phyloP scores from a whole-genome alignment of 2,329 filamentous ascomycete genomes.

The Pseudogymnoascus verrucosus region DNA sequence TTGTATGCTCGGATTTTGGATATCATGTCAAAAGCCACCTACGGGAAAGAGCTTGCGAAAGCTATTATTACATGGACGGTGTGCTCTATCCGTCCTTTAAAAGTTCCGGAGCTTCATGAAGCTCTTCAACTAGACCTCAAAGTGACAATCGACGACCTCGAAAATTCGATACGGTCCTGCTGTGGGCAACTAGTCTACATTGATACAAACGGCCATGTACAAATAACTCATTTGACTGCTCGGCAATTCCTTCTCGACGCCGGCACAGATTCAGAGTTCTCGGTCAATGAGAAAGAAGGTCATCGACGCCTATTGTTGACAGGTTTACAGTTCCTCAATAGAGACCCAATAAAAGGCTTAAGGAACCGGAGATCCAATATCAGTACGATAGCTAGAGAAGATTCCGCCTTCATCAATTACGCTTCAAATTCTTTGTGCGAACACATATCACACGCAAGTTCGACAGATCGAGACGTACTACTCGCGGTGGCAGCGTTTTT shows the following conservation, averaged over 20 bases:
- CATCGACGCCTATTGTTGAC: background rate
- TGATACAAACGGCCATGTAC: background rate
- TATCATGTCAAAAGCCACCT: constrained; percentile 12
- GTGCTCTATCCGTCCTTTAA: background rate
- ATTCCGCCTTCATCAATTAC: background rate
- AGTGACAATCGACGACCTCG: background rate
- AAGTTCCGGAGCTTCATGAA: background rate
- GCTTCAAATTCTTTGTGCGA: background rate
- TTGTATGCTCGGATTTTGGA: constrained; percentile 14
- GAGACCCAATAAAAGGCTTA: background rate
- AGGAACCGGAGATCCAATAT: background rate
- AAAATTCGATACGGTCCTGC: background rate
- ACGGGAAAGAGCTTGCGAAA: constrained; percentile 18
- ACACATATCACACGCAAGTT: background rate
- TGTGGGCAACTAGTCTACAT: background rate
- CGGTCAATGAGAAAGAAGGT: background rate
- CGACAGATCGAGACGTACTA: background rate
- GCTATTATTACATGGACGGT: background rate
- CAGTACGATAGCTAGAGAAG: background rate
- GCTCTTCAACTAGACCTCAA: background rate
- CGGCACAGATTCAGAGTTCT: background rate
- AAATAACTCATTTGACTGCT: background rate
- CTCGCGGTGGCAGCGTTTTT: background rate
- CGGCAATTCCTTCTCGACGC: background rate
- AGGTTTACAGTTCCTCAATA: background rate